These are phyloP conservation scores for Trichophyton verrucosum DNA, from an alignment of 2,329 filamentous ascomycete species.

Conservation along the genomic window DNA sequence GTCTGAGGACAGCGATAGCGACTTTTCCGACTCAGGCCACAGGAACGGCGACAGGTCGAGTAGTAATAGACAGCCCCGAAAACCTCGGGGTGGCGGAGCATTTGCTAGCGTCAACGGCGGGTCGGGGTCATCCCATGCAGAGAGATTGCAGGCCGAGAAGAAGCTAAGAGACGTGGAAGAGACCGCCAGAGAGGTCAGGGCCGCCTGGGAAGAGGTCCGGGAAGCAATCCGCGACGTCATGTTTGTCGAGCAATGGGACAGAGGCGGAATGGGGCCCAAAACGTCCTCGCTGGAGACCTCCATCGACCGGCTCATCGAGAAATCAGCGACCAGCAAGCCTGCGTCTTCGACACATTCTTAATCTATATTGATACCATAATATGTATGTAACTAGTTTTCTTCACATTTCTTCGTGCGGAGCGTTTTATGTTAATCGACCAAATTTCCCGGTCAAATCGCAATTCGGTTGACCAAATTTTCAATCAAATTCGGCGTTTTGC, in stretches of 20 bases:
- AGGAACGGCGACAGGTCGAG: background rate
- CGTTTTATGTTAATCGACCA: background rate
- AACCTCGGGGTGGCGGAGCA: background rate
- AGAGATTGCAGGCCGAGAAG: background rate
- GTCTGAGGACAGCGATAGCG: background rate
- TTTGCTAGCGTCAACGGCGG: background rate
- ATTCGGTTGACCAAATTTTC: background rate
- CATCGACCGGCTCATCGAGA: background rate
- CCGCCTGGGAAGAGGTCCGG: background rate
- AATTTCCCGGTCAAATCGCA: background rate
- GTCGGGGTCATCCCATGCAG: background rate
- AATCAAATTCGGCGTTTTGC: background rate
- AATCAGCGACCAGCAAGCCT: background rate
- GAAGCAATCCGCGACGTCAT: background rate
- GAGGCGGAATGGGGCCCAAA: background rate
- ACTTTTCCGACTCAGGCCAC: background rate
- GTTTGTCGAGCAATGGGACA: background rate
- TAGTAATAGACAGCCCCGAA: background rate
- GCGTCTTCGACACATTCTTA: background rate
- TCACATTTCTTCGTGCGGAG: background rate
- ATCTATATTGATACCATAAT: background rate
- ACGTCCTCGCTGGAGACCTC: background rate
- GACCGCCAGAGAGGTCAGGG: background rate
- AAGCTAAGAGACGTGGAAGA: background rate
- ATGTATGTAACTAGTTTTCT: background rate